Conservation (phyloP, 805 yeast species). For the Debaryomyces hansenii region DNA sequence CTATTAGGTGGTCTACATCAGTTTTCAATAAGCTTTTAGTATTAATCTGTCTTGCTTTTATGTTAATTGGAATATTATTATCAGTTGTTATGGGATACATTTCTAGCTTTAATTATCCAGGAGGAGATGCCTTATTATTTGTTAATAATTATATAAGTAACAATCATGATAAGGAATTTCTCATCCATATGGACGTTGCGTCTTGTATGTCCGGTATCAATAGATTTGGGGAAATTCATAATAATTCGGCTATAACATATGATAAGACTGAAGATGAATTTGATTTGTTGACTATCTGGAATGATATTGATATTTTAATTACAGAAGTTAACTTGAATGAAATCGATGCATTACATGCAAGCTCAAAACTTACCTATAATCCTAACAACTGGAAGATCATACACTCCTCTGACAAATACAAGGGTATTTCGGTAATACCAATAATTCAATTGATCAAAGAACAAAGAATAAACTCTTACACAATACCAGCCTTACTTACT, state of each 20-base stretch:
- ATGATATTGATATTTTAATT: constrained; percentile 29
- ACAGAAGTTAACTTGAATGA: constrained; percentile 21
- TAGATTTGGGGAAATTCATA: constrained; percentile 64
- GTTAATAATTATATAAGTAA: constrained; percentile 45
- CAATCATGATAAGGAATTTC: constrained; percentile 15
- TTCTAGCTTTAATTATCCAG: constrained; percentile 83
- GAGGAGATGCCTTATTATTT: constrained; percentile 67
- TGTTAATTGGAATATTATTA: constrained; percentile 29
- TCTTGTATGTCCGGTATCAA: constrained; percentile 89
- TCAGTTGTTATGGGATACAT: constrained; percentile 57
- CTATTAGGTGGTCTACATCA: constrained; percentile 16
- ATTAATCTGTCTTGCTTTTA: constrained; percentile 15
- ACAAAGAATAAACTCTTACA: constrained; percentile 5
- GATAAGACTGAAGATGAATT: constrained; percentile 70
- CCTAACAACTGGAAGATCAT: constrained; percentile 22
- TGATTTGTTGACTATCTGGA: constrained; percentile 31
- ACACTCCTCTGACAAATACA: constrained; percentile 20
- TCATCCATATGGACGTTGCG: constrained; percentile 74
- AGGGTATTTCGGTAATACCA: constrained; percentile 17
- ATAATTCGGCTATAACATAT: constrained; percentile 37
- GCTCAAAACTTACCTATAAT: constrained; percentile 7
- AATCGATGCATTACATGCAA: not conserved
- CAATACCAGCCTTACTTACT: constrained; percentile 3
- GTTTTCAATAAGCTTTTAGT: constrained; percentile 28
- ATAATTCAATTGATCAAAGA: constrained; percentile 9